Base-by-base conservation (phyloP, 106 monocot genomes). In the Dendrobium chrysotoxum region DNA sequence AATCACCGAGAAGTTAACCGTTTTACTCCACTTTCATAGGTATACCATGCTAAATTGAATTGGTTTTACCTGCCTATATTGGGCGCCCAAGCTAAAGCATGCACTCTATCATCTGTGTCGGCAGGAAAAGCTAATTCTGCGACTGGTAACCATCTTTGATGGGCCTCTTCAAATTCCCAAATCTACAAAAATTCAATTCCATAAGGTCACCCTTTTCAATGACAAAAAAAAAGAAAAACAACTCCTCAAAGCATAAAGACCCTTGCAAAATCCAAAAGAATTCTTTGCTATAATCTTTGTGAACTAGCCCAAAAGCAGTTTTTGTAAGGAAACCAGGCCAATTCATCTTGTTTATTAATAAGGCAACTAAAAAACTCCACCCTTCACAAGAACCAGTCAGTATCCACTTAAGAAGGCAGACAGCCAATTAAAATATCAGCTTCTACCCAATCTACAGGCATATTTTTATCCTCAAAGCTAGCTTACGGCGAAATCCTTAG, bases 111-210 rank as follows among this genome's bases (percentile, higher is more conserved):
- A 40, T 85, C 91, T 76, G 84, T 81, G 61, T 94, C 97, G 66
- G 71, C 94, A 76, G 94, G 88, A 83, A 87, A 89, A 81, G 86
- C 80, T 74, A 98, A 85, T 75, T 98, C 97, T 79, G 90, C 94
- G 85, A 90, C 85, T 31, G 94, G 81, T 9, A 98, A 40, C 97
- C 97, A 98, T 23, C 97, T 81, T 84, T 92, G 94, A 85, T 92
- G 92, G 74, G 84, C 82, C 67, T 95, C 97, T 44, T 98, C 94
- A 88, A 98, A 98, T 77, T 91, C 92, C 97, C 97, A 98, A 53
- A 98, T 86, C 97, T 98, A 79, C 68, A 65, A 73, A 82, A 39
- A 53, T 40, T 77, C 12, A 30, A 82, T 53, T 25, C 12, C 66
- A 76, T 10, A 35, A 31, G 35, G 13, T 12, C 17, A 71, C n/a